These are phyloP conservation scores for Acrodontium crateriforme DNA, from an alignment of 2,329 filamentous ascomycete species.

Conservation along the genomic window DNA sequence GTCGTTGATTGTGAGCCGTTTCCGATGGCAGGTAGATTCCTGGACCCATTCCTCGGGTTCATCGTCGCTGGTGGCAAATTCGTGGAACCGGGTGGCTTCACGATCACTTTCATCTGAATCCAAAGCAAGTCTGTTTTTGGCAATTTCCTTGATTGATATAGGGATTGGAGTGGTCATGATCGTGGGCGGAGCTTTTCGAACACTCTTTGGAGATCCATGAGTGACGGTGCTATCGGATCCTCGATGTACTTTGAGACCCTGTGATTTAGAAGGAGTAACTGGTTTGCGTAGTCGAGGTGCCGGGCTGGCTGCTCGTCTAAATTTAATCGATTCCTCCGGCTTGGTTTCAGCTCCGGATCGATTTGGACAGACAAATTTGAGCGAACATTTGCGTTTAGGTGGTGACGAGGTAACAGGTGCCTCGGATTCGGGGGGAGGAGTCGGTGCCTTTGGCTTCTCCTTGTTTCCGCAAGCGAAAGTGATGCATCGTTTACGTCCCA, in stretches of 20 bases:
- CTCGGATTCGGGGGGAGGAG: slow-evolving; percentile 18
- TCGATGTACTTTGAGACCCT: slow-evolving; percentile 23
- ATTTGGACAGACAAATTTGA: slow-evolving; percentile 63
- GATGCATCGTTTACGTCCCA: slow-evolving; percentile 75
- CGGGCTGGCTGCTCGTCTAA: slow-evolving; percentile 27
- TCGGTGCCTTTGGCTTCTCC: slow-evolving; percentile 32
- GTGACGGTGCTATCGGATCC: slow-evolving; percentile 38
- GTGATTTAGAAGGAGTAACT: slow-evolving; percentile 2
- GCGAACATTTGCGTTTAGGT: slow-evolving; percentile 43
- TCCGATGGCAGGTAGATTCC: slow-evolving; percentile 47
- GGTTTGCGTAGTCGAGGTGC: slow-evolving; percentile 21
- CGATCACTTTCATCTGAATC: slow-evolving; percentile 31
- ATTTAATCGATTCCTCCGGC: slow-evolving; percentile 11
- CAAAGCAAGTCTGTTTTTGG: too few relatives aligned
- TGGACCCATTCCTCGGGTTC: slow-evolving; percentile 88
- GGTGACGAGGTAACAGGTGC: slow-evolving; percentile 16
- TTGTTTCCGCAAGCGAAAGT: slow-evolving; percentile 76
- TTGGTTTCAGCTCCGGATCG: slow-evolving; percentile 30
- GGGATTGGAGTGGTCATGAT: slow-evolving; percentile 8
- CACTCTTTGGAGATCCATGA: slow-evolving; percentile 32
- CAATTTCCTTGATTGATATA: slow-evolving; percentile 5
- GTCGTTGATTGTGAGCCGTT: slow-evolving; percentile 75
- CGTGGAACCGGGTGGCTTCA: slow-evolving; percentile 58
- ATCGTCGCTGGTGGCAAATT: slow-evolving; percentile 72
- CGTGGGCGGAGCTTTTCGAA: slow-evolving; percentile 27